phyloP scores from a whole-genome alignment of 257 asterid genomes.

The Rehmannia glutinosa region DNA sequence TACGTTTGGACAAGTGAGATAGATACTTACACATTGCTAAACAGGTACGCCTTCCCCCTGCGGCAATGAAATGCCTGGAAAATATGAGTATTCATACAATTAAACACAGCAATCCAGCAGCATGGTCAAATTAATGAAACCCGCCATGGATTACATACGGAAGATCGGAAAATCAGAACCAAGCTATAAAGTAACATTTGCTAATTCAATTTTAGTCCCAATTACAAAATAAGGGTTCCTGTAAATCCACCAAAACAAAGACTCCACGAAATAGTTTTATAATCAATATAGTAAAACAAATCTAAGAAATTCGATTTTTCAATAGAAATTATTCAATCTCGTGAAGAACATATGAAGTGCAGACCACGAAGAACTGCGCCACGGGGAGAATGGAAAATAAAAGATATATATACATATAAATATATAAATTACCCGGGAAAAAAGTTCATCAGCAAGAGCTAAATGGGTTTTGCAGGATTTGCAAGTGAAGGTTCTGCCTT shows the following conservation, averaged over 20 bases:
- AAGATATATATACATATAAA: neutral
- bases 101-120: neutral
- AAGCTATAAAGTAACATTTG: no score
- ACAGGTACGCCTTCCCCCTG: conserved; percentile 82
- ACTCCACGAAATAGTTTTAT: no score
- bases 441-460: conserved; percentile 48
- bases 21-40: conserved; percentile 63
- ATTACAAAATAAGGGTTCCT: no score
- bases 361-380: no score
- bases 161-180: no score
- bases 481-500: conserved; percentile 60
- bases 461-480: conserved; percentile 59
- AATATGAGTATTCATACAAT: conserved; percentile 10
- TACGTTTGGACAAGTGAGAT: neutral
- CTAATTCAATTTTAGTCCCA: no score
- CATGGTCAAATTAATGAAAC: neutral
- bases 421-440: conserved; percentile 38
- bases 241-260: no score
- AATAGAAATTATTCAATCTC: no score
- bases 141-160: no score
- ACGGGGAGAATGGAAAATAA: neutral
- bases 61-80: conserved; percentile 73
- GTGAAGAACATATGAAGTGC: no score
- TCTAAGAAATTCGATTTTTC: no score
- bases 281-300: no score